Conservation (phyloP, 805 yeast genomes). For the Candida anglica region DNA sequence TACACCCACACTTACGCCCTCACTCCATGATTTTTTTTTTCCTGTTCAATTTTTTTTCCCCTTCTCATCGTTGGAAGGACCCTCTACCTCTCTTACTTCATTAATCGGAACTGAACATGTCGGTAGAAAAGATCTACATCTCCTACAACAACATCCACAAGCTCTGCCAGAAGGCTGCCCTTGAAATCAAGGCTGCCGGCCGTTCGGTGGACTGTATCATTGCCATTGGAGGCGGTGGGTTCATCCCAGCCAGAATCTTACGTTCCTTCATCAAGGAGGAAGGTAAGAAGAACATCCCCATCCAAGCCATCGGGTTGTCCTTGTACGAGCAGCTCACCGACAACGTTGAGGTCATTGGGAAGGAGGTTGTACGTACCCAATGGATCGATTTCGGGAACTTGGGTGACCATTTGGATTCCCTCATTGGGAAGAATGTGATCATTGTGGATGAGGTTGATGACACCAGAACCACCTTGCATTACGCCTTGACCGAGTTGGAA, state of each 20-base stretch:
- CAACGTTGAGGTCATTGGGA: constrained; percentile 54
- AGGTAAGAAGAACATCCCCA: constrained; percentile 64
- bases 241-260: constrained; percentile 64
- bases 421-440: constrained; percentile 75
- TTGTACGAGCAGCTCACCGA: constrained; percentile 54
- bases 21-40: too few species aligned
- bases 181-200: constrained; percentile 41
- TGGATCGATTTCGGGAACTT: constrained; percentile 83
- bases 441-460: constrained; percentile 92
- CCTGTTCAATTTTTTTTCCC: background rate
- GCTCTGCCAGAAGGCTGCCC: constrained; percentile 69
- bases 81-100: background rate
- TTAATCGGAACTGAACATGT: too few species aligned
- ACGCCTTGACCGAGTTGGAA: constrained; percentile 73
- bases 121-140: constrained; percentile 49
- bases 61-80: too few species aligned
- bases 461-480: constrained; percentile 84
- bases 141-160: constrained; percentile 82
- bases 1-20: too few species aligned
- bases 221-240: constrained; percentile 74
- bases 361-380: constrained; percentile 82
- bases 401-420: constrained; percentile 63
- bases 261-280: constrained; percentile 57
- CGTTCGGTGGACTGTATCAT: constrained; percentile 52
- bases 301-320: constrained; percentile 66